Conservation (phyloP, 768 basidiomycete genomes). For the Cystobasidium tubakii region DNA sequence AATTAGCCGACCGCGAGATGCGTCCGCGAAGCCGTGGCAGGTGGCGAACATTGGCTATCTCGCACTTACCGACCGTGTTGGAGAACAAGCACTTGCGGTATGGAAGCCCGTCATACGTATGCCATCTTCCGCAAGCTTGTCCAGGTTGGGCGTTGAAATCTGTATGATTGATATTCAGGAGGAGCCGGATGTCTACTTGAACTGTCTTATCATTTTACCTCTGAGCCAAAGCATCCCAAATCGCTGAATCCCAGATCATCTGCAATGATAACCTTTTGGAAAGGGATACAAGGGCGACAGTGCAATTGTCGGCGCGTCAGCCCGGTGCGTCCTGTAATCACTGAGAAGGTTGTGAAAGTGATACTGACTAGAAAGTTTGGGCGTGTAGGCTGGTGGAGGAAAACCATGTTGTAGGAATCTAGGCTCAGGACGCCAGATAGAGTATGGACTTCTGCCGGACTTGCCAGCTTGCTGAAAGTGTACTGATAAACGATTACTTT, state of each 20-base stretch:
- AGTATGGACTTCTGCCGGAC: too few species aligned
- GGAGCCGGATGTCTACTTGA: too few species aligned
- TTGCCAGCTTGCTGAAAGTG: too few species aligned
- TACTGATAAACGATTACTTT: too few species aligned
- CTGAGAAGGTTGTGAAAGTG: too few species aligned
- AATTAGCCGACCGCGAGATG: not conserved
- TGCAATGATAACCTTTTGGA: not conserved
- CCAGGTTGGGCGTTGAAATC: not conserved
- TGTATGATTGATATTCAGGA: too few species aligned
- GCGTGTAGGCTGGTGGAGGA: too few species aligned
- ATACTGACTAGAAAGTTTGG: not conserved
- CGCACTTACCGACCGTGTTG: not conserved
- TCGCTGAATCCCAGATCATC: constrained; percentile 4
- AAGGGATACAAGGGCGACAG: not conserved
- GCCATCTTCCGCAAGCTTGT: not conserved
- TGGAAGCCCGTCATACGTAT: not conserved
- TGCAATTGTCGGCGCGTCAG: not conserved
- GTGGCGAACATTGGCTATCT: not conserved
- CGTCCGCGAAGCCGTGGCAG: constrained; percentile 2
- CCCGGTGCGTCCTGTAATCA: not conserved
- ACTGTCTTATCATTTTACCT: too few species aligned
- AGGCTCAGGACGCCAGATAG: too few species aligned
- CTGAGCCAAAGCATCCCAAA: constrained; percentile 14
- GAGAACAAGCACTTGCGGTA: constrained; percentile 1
- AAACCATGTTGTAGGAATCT: too few species aligned